phyloP scores from a whole-genome alignment of 805 yeast genomes.

The Yarrowia keelungensis region DNA sequence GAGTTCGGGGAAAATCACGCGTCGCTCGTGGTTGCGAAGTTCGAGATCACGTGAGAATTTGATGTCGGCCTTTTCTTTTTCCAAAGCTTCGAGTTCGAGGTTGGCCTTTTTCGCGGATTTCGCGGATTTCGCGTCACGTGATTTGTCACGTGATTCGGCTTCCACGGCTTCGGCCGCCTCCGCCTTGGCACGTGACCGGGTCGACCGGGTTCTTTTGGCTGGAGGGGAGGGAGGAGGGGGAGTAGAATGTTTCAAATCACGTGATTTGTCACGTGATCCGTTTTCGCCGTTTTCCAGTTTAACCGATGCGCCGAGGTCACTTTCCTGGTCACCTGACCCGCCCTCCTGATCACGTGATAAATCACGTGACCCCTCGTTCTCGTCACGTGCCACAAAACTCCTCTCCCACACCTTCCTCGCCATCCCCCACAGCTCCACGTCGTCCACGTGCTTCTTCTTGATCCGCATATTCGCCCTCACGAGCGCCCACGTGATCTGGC shows the following conservation, averaged over 20 bases:
- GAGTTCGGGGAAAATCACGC: not conserved
- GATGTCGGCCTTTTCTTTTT: not conserved
- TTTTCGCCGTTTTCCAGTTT: not conserved
- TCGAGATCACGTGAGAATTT: not conserved
- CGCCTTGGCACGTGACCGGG: conserved; percentile 5
- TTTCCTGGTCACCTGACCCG: not conserved
- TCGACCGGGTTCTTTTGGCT: conserved; percentile 26
- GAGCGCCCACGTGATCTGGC: conserved; percentile 27
- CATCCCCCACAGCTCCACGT: conserved; percentile 20
- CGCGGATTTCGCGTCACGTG: not conserved
- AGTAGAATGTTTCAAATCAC: not conserved
- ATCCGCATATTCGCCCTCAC: not conserved
- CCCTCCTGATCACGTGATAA: not conserved
- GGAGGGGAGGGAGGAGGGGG: not conserved
- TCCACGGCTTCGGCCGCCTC: not conserved
- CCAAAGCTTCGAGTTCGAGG: not conserved
- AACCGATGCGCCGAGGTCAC: not conserved
- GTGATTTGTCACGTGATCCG: not conserved
- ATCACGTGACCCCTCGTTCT: not conserved
- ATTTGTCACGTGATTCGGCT: not conserved
- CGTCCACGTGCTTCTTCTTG: conserved; percentile 10
- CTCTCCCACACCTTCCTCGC: conserved; percentile 29
- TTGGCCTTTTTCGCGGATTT: not conserved
- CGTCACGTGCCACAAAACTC: not conserved
- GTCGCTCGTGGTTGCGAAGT: not conserved